phyloP scores from a whole-genome alignment of 768 basidiomycete species.

The Hypsizygus marmoreus region DNA sequence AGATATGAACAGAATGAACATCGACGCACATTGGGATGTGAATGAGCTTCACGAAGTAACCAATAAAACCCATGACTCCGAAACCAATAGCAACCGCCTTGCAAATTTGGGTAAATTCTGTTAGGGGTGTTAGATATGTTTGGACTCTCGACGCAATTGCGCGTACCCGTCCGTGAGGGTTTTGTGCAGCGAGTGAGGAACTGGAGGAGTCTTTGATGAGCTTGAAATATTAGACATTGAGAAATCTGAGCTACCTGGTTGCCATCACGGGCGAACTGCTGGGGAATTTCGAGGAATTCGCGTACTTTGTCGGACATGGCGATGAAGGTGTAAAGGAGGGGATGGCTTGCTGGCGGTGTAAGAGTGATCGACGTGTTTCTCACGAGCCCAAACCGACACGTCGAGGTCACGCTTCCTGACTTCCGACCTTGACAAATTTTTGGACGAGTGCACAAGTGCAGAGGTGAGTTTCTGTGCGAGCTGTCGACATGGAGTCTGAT shows the following conservation, averaged over 20 bases:
- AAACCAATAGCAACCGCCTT: conserved; percentile 97
- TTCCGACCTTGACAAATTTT: conserved; percentile 21
- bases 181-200: conserved; percentile 98
- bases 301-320: conserved; percentile 88
- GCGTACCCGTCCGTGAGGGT: conserved; percentile 89
- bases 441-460: conserved; percentile 7
- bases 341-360: conserved; percentile 32
- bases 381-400: conserved; percentile 34
- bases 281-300: conserved; percentile 89
- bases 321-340: conserved; percentile 23
- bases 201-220: conserved; percentile 41
- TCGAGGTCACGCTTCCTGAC: no score
- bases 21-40: conserved; percentile 93
- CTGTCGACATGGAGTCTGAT: no score
- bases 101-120: conserved; percentile 95
- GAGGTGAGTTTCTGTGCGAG: neutral
- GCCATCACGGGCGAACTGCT: conserved; percentile 91
- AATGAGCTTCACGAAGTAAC: conserved; percentile 97
- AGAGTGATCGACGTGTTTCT: conserved; percentile 24
- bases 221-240: neutral
- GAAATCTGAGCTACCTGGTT: conserved; percentile 65
- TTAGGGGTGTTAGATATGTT: conserved; percentile 5
- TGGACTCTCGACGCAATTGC: neutral
- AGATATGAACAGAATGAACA: neutral
- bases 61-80: conserved; percentile 99